Base-by-base conservation (phyloP, 352 stramenopile genomes). In the Phytophthora syringae region DNA sequence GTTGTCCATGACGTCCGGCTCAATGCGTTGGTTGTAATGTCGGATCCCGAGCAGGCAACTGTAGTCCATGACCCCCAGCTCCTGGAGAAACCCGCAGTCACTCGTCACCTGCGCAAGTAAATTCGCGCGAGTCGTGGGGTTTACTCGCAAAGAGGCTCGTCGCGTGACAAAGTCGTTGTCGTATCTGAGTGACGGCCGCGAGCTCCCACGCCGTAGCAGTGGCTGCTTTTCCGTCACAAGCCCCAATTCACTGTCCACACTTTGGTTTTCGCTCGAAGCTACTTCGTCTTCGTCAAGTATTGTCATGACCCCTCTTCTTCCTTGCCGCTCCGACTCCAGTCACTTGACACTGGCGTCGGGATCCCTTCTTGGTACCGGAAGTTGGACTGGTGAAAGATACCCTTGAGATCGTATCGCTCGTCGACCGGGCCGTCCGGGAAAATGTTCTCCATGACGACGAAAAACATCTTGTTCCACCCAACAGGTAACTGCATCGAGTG, bases 391-490 rank as follows among this genome's bases (percentile, higher is more conserved):
- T 90, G 80, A 49, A 93, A 93, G 18, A 92, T 92, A 12, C 87
- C 87, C 54, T 95, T 95, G 6, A 95, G 68, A 39, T 95, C 87
- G 65, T 95, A 95, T 13, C 87, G 80, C 44, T 95, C 87, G 42
- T 93, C 81, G 15, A 93, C 80, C 0, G 80, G 79, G 15, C 84
- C 82, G 57, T 92, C 82, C 2, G 83, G 76, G 58, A 94, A 92
- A 16, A 94, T 89, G 60, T 95, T 95, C 42, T 95, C 86, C 87
- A 95, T 95, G 34, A 94, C 87, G 28, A 95, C 73, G 60, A 95
- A 95, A 70, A 95, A 95, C 86, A 95, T 95, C 36, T 90, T 91
- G 77, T 95, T 94, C 87, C 87, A 95, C 5, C 87, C 87, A 0
- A 95, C 87, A 2, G 87, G 87, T n/a, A 95, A 76, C 60, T 95